Base-by-base conservation (phyloP, 768 basidiomycete species). In the Mycena indigotica region DNA sequence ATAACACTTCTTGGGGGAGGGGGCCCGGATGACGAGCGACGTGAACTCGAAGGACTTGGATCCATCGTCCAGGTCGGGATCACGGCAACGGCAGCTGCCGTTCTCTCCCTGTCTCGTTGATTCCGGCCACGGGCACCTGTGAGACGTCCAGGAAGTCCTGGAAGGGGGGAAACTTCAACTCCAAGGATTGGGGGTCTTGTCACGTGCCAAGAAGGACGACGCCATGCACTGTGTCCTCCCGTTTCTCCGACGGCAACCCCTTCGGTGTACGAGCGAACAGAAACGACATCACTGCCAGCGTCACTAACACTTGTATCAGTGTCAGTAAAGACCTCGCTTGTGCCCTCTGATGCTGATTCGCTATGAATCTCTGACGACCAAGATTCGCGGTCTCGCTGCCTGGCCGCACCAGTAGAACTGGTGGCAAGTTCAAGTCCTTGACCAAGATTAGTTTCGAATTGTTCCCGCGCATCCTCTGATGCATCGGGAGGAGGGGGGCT, bases 401-500 rank as follows among this genome's bases (percentile, higher is more conserved):
- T 30, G 66, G 74, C 65, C 87, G 85, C 84, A 4, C 78, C 80
- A 1, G 80, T 81, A 2, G 86, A 78, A 19, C 83, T 76, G 1
- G 90, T 92, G 13, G 89, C 91, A 12, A 91, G 72, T 41, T 83
- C 84, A 19, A 93, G 72, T 0, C 87, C 78, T 50, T 81, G 78
- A 21, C 83, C 90, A 13, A 93, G 77, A 50, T 85, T 79, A 57
- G 78, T 81, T 67, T 90, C 86, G 64, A 89, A 93, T 19, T 84
- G 72, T 2, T 80, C 79, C 46, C 84, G 89, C 62, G 83, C 88
- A 23, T 80, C 80, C 10, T 82, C 77, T 0, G 91, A 78, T 1
- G 90, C 91, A 64, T 88, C 88, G 1, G 86, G 83, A 3, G 91
- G 89, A 24, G 91, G 91, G 8, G 91, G 90, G 62, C 89, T 91